phyloP scores from a whole-genome alignment of 2,329 filamentous ascomycete species.

The Sphaerulina musiva region DNA sequence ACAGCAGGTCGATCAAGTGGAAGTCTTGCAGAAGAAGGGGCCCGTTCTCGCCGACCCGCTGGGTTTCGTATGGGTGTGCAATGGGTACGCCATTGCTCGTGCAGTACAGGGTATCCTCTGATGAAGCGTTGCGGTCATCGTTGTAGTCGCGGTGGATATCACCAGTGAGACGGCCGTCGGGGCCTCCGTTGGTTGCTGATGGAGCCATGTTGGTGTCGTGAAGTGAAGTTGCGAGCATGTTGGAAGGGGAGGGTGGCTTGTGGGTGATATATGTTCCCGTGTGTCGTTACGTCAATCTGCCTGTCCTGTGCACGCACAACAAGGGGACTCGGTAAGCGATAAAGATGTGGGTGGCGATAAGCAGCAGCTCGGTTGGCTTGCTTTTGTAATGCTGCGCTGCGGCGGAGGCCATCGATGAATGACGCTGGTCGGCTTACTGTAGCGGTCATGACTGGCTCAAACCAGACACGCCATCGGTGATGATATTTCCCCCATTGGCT shows the following conservation, averaged over 20 bases:
- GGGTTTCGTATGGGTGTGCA: conserved; percentile 53
- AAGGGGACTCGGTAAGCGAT: too few relatives aligned
- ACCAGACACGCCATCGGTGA: background rate
- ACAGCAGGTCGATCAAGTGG: conserved; percentile 45
- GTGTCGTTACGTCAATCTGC: conserved; percentile 4
- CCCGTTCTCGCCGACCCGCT: conserved; percentile 52
- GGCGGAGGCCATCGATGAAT: conserved; percentile 3
- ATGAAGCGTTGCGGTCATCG: conserved; percentile 41
- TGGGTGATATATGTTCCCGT: conserved; percentile 4
- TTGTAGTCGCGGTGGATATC: conserved; percentile 36
- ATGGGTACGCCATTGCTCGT: conserved; percentile 53
- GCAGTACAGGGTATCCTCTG: conserved; percentile 47
- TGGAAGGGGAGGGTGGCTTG: background rate
- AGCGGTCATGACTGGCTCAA: conserved; percentile 13
- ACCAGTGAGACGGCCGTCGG: conserved; percentile 13
- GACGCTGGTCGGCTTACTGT: conserved; percentile 12
- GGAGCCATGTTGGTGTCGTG: conserved; percentile 19
- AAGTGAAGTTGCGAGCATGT: conserved; percentile 9
- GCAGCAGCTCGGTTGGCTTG: background rate
- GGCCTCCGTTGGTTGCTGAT: conserved; percentile 16
- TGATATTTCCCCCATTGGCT: background rate
- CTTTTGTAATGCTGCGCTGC: conserved; percentile 6
- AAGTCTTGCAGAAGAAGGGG: conserved; percentile 52
- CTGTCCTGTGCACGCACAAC: too few relatives aligned
- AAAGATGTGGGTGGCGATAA: too few relatives aligned